These are phyloP conservation scores for Plasmodium ovale DNA, from an alignment of 169 alveolate species.

Conservation along the genomic window DNA sequence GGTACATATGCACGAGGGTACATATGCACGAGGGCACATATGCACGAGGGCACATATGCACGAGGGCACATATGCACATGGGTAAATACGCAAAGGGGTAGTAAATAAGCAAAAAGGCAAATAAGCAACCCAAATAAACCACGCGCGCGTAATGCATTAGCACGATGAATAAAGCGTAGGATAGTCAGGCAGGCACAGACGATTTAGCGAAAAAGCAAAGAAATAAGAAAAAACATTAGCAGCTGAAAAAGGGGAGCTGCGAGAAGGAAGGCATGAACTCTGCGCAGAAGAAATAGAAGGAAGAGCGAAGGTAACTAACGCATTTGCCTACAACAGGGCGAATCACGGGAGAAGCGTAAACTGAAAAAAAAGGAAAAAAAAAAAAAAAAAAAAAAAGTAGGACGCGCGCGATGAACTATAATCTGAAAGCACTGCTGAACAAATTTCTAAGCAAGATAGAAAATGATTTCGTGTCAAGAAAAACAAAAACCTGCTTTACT, in stretches of 20 bases:
- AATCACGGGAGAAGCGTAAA: too few species aligned
- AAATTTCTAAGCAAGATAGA: constrained; percentile 5
- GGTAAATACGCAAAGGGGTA: too few species aligned
- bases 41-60: background rate
- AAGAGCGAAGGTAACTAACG: background rate
- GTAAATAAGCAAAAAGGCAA: background rate
- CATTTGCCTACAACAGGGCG: background rate
- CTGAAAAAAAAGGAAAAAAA: background rate
- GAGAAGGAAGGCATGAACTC: too few species aligned
- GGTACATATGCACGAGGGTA: background rate
- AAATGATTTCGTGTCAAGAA: constrained; percentile 20
- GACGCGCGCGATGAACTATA: constrained; percentile 2
- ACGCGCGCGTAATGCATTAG: background rate
- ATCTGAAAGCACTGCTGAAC: constrained; percentile 20
- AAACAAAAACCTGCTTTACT: background rate
- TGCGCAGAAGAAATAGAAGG: too few species aligned
- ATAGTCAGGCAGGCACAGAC: background rate
- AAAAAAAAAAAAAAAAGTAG: background rate
- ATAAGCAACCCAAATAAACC: background rate
- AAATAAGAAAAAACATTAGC: too few species aligned
- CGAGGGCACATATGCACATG: background rate
- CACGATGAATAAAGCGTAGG: constrained; percentile 14
- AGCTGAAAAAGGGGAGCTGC: too few species aligned
- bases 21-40: background rate
- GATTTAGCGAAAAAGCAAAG: background rate